Base-by-base conservation (phyloP, 805 yeast genomes). In the Candida silvicultrix region DNA sequence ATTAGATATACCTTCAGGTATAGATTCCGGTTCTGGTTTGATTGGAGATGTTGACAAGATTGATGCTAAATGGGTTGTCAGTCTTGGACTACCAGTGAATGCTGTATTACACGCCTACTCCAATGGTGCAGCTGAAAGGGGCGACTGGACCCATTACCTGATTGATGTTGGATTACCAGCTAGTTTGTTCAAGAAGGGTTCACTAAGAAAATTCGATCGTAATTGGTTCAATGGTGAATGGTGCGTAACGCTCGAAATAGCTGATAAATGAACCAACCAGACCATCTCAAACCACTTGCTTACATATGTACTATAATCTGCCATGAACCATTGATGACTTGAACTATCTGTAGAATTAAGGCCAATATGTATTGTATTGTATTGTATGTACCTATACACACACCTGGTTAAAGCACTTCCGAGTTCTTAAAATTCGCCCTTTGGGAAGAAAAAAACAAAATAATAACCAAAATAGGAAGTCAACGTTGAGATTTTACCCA, bases 1-100 rank as follows among this genome's bases (percentile, higher is more conserved):
- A 0, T 59, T 89, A 23, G 96, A 89, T 58, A 76, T 86, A 23
- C 90, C 96, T 5, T 77, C 89, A 1, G 96, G 96, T 5, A 68
- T 84, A 37, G 95, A 87, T 57, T 83, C 89, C 8, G 87, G 94
- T 5, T 78, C 95, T 0, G 97, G 96, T 8, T 44, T 59, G 18
- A 55, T 58, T 19, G 58, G 59, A 21, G 68, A 60, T 35, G 57
- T 59, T n/a, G 45, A 67, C 12, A 60, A 66, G 6, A 57, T 83
- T 10, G 63, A 68, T 12, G 68, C 85, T 46, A 74, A 73, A 48
- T 80, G 81, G 66, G 73, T 87, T 34, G 74, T 83, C 4, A 81
- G 90, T 32, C 66, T 82, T 55, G 95, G 94, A 2, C 66, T 89
- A 51, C 95, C 95, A 2, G 62, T 85, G 40, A 73, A 77, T 19